Evolutionary conservation across 1,284 basidiomycete genomes (phyloP).

Genomic region (Polyporus tsugae): DNA sequence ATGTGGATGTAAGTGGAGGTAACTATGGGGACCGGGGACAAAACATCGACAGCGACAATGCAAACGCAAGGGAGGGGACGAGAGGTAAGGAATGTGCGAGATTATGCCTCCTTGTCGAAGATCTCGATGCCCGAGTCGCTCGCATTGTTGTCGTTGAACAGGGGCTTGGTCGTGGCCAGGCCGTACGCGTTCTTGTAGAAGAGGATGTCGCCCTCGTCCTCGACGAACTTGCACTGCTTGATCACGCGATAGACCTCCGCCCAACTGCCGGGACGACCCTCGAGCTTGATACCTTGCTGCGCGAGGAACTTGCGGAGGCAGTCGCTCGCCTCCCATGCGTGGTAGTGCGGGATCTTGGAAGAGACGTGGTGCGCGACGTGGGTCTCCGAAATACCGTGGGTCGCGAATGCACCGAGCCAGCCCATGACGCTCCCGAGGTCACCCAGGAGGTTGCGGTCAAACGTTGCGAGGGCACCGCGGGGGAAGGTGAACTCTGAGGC

Average conservation of each 20-base stretch:
- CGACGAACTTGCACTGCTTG: constrained; percentile 88
- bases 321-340: constrained; percentile 93
- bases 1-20: neutral
- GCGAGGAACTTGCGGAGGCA: constrained; percentile 87
- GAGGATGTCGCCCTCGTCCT: constrained; percentile 90
- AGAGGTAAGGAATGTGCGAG: constrained; percentile 6
- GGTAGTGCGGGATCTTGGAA: constrained; percentile 94
- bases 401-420: constrained; percentile 83
- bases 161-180: constrained; percentile 74
- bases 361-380: constrained; percentile 92
- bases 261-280: constrained; percentile 80
- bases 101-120: constrained; percentile 53
- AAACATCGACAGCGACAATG: constrained; percentile 6
- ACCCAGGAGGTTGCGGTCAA: constrained; percentile 90
- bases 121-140: constrained; percentile 89
- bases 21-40: neutral
- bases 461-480: constrained; percentile 93
- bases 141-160: constrained; percentile 66
- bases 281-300: constrained; percentile 63
- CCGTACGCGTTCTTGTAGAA: constrained; percentile 93
- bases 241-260: constrained; percentile 80
- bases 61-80: neutral
- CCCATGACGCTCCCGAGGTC: constrained; percentile 77
- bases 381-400: constrained; percentile 92
- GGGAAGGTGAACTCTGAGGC: constrained; percentile 92